Evolutionary conservation across 768 basidiomycete genomes (phyloP), one percentile per base, ranked within the genome.

Genomic region (Pleurotus ostreatus): DNA sequence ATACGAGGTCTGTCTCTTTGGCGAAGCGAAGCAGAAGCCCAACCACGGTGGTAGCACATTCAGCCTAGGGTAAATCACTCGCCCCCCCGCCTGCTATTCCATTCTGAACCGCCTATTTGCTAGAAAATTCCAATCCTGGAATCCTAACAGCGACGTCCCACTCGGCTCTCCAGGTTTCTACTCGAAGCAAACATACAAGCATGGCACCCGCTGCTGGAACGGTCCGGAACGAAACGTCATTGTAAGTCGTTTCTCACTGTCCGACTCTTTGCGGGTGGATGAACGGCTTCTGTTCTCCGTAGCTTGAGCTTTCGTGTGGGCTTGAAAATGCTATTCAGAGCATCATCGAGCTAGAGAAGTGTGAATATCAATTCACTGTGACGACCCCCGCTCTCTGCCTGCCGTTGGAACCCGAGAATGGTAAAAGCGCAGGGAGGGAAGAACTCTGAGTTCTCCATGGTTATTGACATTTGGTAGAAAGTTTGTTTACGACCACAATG

Each of bases 141-240:
- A 94, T 66, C 75, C 78, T 1, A 77, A 79, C 15, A 66, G 78
- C 0, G 80, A 79, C 52, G 78, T 81, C 2, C 63, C 77, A 58
- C 74, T 78, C 3, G 93, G 90, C 2, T 74, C 82, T 22, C 78
- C 78, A 2, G 87, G 81, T 34, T 97, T 86, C 71, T 97, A 98
- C 69, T 71, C 79, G 46, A 86, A 83, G 63, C 94, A 96, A 64
- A 70, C 82, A 12, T 99, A 98, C 74, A 84, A 84, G 38, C 76
- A 80, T 52, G 97, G 96, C 40, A 79, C 93, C 4, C 84, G 86
- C 65, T 98, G 96, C 75, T 97, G 95, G 96, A 97, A 97, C 64
- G 96, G 97, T 1, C 97, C 97, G 3, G 81, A 90, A 60, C 84
- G 96, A 26, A 93, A 82, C 59, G 88, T 93, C 30, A 78, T 83